phyloP scores from a whole-genome alignment of 2,329 filamentous ascomycete genomes.

The Trichoderma sp. region DNA sequence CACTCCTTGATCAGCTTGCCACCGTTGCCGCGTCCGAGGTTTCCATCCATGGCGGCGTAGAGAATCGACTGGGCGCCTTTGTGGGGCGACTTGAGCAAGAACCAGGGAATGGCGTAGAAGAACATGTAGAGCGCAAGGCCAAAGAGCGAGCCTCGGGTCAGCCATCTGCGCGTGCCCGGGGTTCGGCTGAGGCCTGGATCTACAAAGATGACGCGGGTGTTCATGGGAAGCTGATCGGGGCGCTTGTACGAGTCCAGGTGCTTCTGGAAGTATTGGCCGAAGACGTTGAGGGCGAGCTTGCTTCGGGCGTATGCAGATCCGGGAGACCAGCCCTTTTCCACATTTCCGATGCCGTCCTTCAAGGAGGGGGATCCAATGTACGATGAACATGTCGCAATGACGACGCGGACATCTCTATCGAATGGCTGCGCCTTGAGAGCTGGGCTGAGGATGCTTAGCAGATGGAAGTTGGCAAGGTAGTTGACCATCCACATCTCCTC shows the following conservation, averaged over 20 bases:
- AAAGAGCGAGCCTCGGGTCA: constrained; percentile 79
- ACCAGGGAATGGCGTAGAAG: constrained; percentile 78
- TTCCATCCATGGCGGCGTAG: constrained; percentile 78
- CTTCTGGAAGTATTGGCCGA: constrained; percentile 87
- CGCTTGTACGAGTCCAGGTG: constrained; percentile 81
- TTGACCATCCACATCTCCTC: constrained; percentile 94
- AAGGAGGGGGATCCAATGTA: constrained; percentile 77
- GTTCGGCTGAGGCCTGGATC: constrained; percentile 85
- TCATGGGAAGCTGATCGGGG: constrained; percentile 78
- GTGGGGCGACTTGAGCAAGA: constrained; percentile 79
- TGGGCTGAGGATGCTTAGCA: constrained; percentile 85
- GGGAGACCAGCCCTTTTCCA: constrained; percentile 52
- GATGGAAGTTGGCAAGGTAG: constrained; percentile 92
- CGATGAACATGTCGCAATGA: constrained; percentile 81
- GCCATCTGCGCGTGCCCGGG: constrained; percentile 81
- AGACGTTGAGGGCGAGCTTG: constrained; percentile 81
- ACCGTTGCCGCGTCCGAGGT: constrained; percentile 61
- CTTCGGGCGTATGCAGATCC: constrained; percentile 60
- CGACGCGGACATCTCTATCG: constrained; percentile 85
- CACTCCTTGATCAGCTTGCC: constrained; percentile 87
- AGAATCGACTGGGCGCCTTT: constrained; percentile 86
- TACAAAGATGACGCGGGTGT: constrained; percentile 77
- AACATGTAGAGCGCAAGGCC: constrained; percentile 74
- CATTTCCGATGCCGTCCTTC: constrained; percentile 44
- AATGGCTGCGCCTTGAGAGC: constrained; percentile 87